Conservation (phyloP, 371 early-diverging fungal genomes). For the Synchytrium microbalum region DNA sequence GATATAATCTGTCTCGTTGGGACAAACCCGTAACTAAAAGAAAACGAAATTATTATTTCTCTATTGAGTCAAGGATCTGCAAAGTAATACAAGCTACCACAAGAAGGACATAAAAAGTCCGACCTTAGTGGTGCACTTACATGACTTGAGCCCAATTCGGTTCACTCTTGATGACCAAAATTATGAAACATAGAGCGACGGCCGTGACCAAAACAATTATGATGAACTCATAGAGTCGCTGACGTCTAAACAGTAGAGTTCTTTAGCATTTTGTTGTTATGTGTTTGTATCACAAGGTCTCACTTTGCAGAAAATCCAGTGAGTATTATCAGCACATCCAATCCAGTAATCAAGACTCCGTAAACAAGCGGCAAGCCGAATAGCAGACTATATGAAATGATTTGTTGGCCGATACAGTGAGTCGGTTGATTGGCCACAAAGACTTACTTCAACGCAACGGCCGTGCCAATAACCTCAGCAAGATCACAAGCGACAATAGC, state of each 20-base stretch:
- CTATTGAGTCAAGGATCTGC: too few species aligned
- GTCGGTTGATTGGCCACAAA: too few species aligned
- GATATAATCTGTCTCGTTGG: conserved; percentile 56
- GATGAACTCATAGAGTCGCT: conserved; percentile 56
- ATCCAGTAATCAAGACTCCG: conserved; percentile 71
- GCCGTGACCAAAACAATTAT: conserved; percentile 58
- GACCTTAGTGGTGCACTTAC: too few species aligned
- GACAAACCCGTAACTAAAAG: too few species aligned
- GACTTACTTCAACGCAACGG: conserved; percentile 74
- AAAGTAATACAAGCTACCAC: too few species aligned
- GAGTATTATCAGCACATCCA: conserved; percentile 68
- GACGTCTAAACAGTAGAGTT: too few species aligned
- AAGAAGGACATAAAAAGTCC: too few species aligned
- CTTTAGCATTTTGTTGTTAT: too few species aligned
- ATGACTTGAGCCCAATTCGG: conserved; percentile 55
- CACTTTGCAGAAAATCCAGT: conserved; percentile 30
- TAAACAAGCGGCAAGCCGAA: conserved; percentile 60
- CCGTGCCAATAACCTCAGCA: conserved; percentile 61
- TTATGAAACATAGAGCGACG: conserved; percentile 63
- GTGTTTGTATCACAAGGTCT: conserved; percentile 25
- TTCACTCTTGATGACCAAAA: conserved; percentile 49
- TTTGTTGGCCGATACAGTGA: too few species aligned
- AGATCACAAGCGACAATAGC: conserved; percentile 57
- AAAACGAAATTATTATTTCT: too few species aligned
- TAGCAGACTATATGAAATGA: too few species aligned